Evolutionary conservation across 306 rosid genomes (phyloP).

Genomic region (Prosopis cineraria): DNA sequence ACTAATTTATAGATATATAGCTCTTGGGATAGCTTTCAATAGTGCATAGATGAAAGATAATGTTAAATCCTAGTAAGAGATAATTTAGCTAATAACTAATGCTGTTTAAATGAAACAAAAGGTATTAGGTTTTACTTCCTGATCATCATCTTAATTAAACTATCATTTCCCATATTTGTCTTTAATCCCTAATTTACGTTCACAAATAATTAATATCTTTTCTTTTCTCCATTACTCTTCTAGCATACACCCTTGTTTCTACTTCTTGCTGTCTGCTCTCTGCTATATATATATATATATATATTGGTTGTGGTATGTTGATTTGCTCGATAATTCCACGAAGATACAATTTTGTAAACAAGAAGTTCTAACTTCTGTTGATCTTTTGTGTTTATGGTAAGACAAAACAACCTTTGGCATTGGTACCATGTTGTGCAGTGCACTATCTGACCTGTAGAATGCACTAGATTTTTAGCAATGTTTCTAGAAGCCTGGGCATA

Average conservation of each 20-base stretch:
- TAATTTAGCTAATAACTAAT: neutral
- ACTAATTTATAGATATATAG: neutral
- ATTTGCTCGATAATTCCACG: neutral
- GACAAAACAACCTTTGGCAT: neutral
- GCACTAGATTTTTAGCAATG: constrained; percentile 7
- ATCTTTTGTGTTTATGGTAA: constrained; percentile 1
- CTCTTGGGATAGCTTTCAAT: neutral
- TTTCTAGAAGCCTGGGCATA: constrained; percentile 16
- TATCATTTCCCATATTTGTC: neutral
- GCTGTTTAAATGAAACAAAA: neutral
- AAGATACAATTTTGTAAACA: neutral
- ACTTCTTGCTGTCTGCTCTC: neutral
- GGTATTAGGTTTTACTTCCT: neutral
- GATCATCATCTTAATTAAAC: no score
- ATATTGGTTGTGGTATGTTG: neutral
- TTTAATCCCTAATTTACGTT: neutral
- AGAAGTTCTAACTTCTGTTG: neutral
- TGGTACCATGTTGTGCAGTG: constrained; percentile 19
- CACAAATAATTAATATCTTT: neutral
- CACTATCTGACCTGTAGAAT: neutral
- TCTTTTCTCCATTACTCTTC: neutral
- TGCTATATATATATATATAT: neutral
- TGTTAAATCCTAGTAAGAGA: neutral
- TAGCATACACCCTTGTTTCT: neutral
- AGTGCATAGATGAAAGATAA: neutral